Evolutionary conservation across 495 filamentous ascomycete genomes (phyloP), one percentile per base, ranked within the genome.

Genomic region (Collariella sp.): DNA sequence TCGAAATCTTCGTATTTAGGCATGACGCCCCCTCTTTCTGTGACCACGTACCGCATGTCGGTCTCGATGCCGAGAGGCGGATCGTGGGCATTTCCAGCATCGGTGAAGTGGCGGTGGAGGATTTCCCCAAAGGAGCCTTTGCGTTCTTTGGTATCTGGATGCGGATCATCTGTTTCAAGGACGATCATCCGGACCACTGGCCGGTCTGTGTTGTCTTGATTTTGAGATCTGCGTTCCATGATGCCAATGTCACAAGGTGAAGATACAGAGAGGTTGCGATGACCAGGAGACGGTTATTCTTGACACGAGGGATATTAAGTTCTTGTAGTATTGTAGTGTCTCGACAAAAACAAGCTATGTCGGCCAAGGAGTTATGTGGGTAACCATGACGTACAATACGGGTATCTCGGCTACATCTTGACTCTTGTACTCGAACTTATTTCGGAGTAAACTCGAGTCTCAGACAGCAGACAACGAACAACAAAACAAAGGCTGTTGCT

Each of bases 101-200:
- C 50, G 10, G 45, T 45, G 46, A 69, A 70, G 29, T 64, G 61
- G 15, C 58, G 35, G 46, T 67, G 57, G 15, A 70, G 58, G 24
- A 69, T 55, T 20, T 64, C 52, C 7, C 60, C 64, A 39, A 69
- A 70, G 15, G 46, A 50, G 1, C 68, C 67, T n/a, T 34, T 46
- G 0, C 50, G 42, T 2, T 52, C 18, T 7, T 62, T 31, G 23
- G 62, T 67, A 5, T 62, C 58, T 13, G 51, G 46, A 20, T 68
- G 62, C 7, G 63, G 62, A 31, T 64, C 52, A 44, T 69, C 67
- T 0, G 67, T 69, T 46, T 71, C 68, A 35, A 69, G 60, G 24
- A 69, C 62, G 23, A 71, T 62, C 48, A 69, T 60, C 16, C 58
- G 56, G 7, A 67, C 52, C 5, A 34, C 20, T 2, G 52, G 52